Evolutionary conservation across 164 flowering plant genomes (phyloP), one percentile per base, ranked within the genome.

Genomic region (Vitis labrusca): DNA sequence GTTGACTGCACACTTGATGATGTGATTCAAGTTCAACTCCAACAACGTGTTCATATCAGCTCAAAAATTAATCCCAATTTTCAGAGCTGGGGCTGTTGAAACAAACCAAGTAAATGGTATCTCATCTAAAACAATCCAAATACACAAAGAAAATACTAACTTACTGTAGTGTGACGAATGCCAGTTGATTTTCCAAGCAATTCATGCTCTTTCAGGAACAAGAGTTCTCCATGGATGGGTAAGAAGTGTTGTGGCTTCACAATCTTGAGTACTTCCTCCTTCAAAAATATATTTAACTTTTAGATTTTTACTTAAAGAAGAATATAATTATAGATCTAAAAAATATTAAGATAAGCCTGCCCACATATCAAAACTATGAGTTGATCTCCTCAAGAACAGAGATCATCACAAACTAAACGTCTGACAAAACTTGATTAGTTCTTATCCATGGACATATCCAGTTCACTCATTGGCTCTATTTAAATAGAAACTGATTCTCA

Each of bases 201-300:
- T 72, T 93, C 98, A 77, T 96, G 99, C 81, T 96, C 99, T 84
- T 87, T 96, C 61, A 96, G 83, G 78, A 96, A 96, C 82, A 93
- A 75, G 50, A 96, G 97, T 78, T 96, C 99, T 62, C 99, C 99
- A 84, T 96, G 97, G 69, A 96, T 83, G 71, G 99, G 98, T 11
- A 96, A 68, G 78, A 96, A 96, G 81, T 93, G 99, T 72, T 93
- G 99, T 10, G 99, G 99, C 88, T 93, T 96, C 75, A 96, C 98
- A 68, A 96, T 81, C 66, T 73, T 80, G 63, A 96, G 97, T 50
- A 91, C 95, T 83, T 96, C 99, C 68, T 90, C 98, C 99, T 96
- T 73, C 85, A 84, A 76, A 73, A 75, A 47, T 12, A 73, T 17
- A 62, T 23, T 14, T 11, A 17, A 59, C 11, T 1, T 30, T 59